These are phyloP conservation scores for Aspergillus cavernicola DNA, from an alignment of 495 filamentous ascomycete species.

Conservation along the genomic window DNA sequence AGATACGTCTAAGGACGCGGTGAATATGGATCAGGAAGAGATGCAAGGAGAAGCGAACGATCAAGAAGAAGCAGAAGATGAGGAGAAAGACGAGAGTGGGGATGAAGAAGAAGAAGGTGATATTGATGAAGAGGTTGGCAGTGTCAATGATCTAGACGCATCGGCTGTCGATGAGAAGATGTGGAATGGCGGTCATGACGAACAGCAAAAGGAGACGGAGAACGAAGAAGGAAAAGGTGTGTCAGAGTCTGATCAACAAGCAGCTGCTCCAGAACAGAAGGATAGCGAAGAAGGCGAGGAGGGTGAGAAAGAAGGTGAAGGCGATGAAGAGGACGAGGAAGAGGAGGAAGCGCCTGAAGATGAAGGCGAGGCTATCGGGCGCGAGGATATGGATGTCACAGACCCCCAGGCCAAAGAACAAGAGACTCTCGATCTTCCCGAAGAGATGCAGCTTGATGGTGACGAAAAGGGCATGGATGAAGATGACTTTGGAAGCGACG, in stretches of 20 bases:
- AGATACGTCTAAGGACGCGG: constrained; percentile 72
- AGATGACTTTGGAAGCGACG: constrained; percentile 61
- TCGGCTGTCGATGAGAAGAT: constrained; percentile 94
- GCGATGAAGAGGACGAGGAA: constrained; percentile 52
- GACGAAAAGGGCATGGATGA: constrained; percentile 57
- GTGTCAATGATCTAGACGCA: constrained; percentile 84
- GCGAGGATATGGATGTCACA: constrained; percentile 58
- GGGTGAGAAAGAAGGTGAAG: constrained; percentile 41
- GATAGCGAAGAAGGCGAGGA: constrained; percentile 46
- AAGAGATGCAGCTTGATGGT: constrained; percentile 67
- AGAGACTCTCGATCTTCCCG: constrained; percentile 59
- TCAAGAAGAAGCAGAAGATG: constrained; percentile 64
- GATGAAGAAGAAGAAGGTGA: constrained; percentile 57
- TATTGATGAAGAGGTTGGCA: constrained; percentile 83
- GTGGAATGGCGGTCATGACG: constrained; percentile 83
- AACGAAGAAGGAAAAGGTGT: constrained; percentile 66
- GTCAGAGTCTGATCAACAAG: constrained; percentile 59
- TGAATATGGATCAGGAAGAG: constrained; percentile 91
- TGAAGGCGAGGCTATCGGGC: constrained; percentile 57
- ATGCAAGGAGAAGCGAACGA: constrained; percentile 48
- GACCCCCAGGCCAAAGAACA: constrained; percentile 74
- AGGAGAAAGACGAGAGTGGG: constrained; percentile 58
- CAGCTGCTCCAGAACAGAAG: constrained; percentile 54
- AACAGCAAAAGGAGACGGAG: constrained; percentile 77
- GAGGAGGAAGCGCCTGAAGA: constrained; percentile 55